A percentile compares a stretch with the other conserved stretches of the same genome.
phyloP scores from a whole-genome alignment of 1,284 basidiomycete genomes.

The Melampsora larici-populina region DNA sequence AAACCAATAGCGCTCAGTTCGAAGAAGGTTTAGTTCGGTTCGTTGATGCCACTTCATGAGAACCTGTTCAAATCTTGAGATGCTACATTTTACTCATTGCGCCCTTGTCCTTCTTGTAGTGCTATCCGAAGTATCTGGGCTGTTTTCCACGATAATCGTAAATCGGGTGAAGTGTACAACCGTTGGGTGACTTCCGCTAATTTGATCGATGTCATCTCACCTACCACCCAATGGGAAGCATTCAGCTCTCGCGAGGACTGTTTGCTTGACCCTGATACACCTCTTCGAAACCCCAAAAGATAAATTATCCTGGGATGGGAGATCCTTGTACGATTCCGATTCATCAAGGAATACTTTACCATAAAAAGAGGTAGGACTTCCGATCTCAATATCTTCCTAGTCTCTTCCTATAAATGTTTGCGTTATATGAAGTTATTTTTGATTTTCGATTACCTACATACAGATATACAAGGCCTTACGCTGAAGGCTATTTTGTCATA shows the following conservation, averaged over 20 bases:
- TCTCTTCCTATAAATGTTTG: slow-evolving; percentile 65
- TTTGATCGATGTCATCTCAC: slow-evolving; percentile 77
- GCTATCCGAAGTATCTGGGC: slow-evolving; percentile 89
- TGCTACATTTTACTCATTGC: neutral
- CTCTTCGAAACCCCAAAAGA: slow-evolving; percentile 61
- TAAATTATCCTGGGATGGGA: slow-evolving; percentile 88
- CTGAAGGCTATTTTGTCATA: slow-evolving; percentile 83
- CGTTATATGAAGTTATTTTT: neutral
- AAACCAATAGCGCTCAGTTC: slow-evolving; percentile 92
- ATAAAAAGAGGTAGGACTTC: slow-evolving; percentile 89
- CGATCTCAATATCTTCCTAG: slow-evolving; percentile 47
- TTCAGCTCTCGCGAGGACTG: slow-evolving; percentile 95
- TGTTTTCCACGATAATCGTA: slow-evolving; percentile 86
- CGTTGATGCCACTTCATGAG: neutral
- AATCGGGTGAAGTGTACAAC: slow-evolving; percentile 73
- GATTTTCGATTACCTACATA: neutral
- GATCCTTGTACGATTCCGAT: slow-evolving; percentile 84
- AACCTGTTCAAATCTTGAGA: neutral
- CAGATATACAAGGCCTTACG: neutral
- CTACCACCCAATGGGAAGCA: slow-evolving; percentile 94
- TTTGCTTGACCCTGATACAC: slow-evolving; percentile 93
- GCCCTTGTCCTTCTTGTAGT: slow-evolving; percentile 50
- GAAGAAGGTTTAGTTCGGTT: slow-evolving; percentile 91
- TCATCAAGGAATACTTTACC: slow-evolving; percentile 85
- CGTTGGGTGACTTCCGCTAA: slow-evolving; percentile 72